Percentiles rank a stretch among this genome's conserved stretches.
These are phyloP conservation scores for Talaromyces sp. DNA, from an alignment of 2,329 filamentous ascomycete species.

Conservation along the genomic window DNA sequence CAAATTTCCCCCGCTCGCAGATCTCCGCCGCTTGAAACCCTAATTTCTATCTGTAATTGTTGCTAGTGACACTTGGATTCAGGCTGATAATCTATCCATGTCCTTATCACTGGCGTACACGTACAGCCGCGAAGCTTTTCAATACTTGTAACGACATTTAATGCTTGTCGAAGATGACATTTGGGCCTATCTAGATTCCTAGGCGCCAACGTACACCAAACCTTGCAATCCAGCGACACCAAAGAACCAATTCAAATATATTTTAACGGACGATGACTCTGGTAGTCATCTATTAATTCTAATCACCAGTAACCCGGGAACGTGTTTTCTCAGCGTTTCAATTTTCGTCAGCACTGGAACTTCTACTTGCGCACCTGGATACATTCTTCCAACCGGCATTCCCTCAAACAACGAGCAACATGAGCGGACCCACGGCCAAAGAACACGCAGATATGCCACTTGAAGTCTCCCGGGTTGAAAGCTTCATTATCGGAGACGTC, in stretches of 20 bases:
- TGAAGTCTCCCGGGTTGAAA: conserved; percentile 1
- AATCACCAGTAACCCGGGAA: not conserved
- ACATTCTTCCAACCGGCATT: not conserved
- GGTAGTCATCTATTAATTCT: not conserved
- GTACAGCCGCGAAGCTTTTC: not conserved
- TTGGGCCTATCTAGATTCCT: not conserved
- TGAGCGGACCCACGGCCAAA: not conserved
- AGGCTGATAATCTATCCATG: not conserved
- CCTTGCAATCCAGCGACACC: too few species aligned
- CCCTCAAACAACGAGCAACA: not conserved
- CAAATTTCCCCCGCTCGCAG: not conserved
- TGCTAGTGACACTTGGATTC: not conserved
- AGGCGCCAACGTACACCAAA: too few species aligned
- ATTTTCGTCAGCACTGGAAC: not conserved
- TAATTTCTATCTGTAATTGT: not conserved
- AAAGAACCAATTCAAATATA: too few species aligned
- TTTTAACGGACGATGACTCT: not conserved
- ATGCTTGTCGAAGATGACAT: conserved; percentile 1
- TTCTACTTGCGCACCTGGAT: not conserved
- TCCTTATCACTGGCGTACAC: not conserved
- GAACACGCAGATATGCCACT: not conserved
- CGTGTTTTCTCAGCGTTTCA: not conserved
- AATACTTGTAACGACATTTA: not conserved
- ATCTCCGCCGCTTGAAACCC: not conserved
- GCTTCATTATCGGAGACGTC: not conserved